Conservation (phyloP, 768 basidiomycete species). For the Collybia sordida region DNA sequence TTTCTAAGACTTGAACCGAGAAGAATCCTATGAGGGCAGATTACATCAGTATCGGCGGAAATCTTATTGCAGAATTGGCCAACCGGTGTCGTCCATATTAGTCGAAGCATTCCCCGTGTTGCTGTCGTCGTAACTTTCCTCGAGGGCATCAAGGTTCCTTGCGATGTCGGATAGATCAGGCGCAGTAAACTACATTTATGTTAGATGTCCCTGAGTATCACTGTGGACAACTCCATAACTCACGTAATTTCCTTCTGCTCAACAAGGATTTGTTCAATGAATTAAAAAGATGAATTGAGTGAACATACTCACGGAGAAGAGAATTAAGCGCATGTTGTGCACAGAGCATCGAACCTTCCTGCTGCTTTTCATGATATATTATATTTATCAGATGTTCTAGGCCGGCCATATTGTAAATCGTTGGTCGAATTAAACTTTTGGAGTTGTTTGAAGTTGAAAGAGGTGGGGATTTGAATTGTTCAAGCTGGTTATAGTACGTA, state of each 20-base stretch:
- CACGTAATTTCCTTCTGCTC: constrained; percentile 44
- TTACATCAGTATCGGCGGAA: background rate
- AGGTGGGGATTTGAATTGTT: background rate
- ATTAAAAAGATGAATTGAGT: constrained; percentile 1
- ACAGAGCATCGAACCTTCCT: constrained; percentile 79
- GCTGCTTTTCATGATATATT: constrained; percentile 81
- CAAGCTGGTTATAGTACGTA: background rate
- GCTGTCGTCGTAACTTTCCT: constrained; percentile 54
- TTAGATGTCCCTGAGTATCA: too few relatives aligned
- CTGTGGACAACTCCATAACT: constrained; percentile 11
- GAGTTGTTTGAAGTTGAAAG: background rate
- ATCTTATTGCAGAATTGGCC: background rate
- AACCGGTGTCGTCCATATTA: constrained; percentile 94
- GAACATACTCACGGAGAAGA: constrained; percentile 61
- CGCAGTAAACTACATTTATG: constrained; percentile 62
- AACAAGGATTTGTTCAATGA: constrained; percentile 9
- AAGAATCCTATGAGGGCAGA: constrained; percentile 66
- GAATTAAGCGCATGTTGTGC: constrained; percentile 86
- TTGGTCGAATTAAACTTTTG: too few relatives aligned
- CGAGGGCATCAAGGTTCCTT: constrained; percentile 62
- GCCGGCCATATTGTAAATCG: constrained; percentile 45
- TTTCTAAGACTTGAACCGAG: constrained; percentile 86
- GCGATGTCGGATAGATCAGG: constrained; percentile 80
- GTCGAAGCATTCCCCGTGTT: constrained; percentile 44
- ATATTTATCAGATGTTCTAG: constrained; percentile 50